Evolutionary conservation across 139 green algal genomes (phyloP).

Genomic region (Spirogloea muscicola): DNA sequence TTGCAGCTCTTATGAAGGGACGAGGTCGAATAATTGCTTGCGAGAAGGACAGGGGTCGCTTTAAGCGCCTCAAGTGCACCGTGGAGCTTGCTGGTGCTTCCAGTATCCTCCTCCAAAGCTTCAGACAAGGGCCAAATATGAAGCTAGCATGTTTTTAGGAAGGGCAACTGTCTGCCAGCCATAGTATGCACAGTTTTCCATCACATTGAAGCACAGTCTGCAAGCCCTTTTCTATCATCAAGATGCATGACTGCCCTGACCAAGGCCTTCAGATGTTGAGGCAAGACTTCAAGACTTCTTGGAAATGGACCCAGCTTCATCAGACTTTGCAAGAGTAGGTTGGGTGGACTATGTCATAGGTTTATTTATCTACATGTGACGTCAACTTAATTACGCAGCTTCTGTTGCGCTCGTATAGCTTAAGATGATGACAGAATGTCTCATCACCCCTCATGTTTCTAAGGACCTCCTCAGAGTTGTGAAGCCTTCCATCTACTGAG

Average conservation of each 20-base stretch:
- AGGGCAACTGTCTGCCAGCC: background rate
- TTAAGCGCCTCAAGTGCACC: slow-evolving; percentile 66
- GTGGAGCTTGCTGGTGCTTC: slow-evolving; percentile 56
- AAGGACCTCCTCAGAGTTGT: too few relatives aligned
- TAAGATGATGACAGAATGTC: too few relatives aligned
- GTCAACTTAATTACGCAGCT: too few relatives aligned
- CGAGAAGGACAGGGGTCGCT: slow-evolving; percentile 71
- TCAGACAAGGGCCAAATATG: background rate
- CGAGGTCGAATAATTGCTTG: slow-evolving; percentile 72
- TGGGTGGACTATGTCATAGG: too few relatives aligned
- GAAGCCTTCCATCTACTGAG: too few relatives aligned
- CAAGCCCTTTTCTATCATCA: too few relatives aligned
- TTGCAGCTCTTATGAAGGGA: slow-evolving; percentile 67
- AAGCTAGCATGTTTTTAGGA: background rate
- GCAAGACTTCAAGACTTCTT: slow-evolving; percentile 73
- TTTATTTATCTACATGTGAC: too few relatives aligned
- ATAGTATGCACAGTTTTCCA: background rate
- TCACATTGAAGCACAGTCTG: too few relatives aligned
- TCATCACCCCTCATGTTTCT: too few relatives aligned
- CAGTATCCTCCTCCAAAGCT: slow-evolving; percentile 8
- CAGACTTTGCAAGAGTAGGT: background rate
- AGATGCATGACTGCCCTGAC: too few relatives aligned
- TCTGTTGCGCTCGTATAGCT: too few relatives aligned
- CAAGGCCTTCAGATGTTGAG: slow-evolving; percentile 8
- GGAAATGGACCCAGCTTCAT: slow-evolving; percentile 48